A percentile compares a stretch with the other conserved stretches of the same genome.
Conservation (phyloP, 805 yeast species). For the Candida maesae region DNA sequence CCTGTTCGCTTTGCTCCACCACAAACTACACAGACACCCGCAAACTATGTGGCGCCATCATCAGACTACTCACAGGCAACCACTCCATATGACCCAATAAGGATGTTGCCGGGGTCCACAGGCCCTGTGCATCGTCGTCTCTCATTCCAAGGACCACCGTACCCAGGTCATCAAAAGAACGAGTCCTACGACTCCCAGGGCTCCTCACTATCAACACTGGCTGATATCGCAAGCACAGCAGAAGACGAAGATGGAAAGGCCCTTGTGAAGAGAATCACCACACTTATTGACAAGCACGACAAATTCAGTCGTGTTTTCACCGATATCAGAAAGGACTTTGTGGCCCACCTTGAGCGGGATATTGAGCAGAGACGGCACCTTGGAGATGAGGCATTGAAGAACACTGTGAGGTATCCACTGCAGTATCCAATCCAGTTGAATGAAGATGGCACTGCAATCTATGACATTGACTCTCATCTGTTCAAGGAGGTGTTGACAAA, state of each 20-base stretch:
- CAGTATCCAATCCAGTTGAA: not conserved
- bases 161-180: conserved; percentile 12
- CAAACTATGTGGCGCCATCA: not conserved
- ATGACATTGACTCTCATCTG: not conserved
- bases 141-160: conserved; percentile 15
- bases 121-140: conserved; percentile 7
- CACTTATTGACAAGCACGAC: conserved; percentile 11
- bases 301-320: conserved; percentile 12
- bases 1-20: not conserved
- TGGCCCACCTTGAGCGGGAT: conserved; percentile 7
- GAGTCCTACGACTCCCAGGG: conserved; percentile 25
- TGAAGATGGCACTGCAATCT: not conserved
- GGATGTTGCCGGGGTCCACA: not conserved
- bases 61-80: not conserved
- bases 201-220: conserved; percentile 24
- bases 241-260: not conserved
- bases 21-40: not conserved
- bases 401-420: not conserved
- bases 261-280: conserved; percentile 12
- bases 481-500: conserved; percentile 4
- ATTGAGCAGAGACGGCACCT: not conserved
- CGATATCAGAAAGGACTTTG: conserved; percentile 22
- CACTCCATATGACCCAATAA: not conserved
- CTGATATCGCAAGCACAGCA: conserved; percentile 22
- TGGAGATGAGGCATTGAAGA: not conserved